Conservation (phyloP, 306 rosid species). For the Casuarina equisetifolia region DNA sequence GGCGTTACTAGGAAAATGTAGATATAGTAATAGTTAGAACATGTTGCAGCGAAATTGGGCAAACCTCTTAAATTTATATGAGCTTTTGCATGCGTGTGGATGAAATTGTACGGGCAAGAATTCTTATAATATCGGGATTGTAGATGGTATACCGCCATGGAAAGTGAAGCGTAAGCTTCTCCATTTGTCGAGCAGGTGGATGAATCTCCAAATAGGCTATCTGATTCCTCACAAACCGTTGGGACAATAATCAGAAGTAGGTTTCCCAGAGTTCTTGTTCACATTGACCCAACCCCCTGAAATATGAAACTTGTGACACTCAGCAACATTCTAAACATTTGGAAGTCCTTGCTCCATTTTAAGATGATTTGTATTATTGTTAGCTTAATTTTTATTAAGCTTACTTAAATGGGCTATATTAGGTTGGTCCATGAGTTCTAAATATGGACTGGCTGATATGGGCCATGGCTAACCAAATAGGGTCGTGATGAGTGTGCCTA, state of each 20-base stretch:
- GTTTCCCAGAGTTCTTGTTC: slow-evolving; percentile 14
- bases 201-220: slow-evolving; percentile 15
- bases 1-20: background rate
- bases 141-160: slow-evolving; percentile 3
- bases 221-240: slow-evolving; percentile 9
- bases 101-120: background rate
- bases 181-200: slow-evolving; percentile 13
- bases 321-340: background rate
- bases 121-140: background rate
- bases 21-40: background rate
- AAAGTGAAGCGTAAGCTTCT: slow-evolving; percentile 15
- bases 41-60: background rate
- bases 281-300: background rate
- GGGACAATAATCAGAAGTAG: slow-evolving; percentile 13
- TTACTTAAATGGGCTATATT: too few relatives aligned
- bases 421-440: too few relatives aligned
- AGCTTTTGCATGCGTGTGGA: background rate
- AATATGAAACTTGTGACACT: background rate
- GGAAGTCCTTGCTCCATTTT: too few relatives aligned
- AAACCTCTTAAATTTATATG: background rate
- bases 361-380: too few relatives aligned
- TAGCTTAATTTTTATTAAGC: too few relatives aligned
- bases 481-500: too few relatives aligned
- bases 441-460: too few relatives aligned
- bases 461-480: too few relatives aligned